phyloP scores from a whole-genome alignment of 371 early-diverging fungal species.

The Mucor mucedo region DNA sequence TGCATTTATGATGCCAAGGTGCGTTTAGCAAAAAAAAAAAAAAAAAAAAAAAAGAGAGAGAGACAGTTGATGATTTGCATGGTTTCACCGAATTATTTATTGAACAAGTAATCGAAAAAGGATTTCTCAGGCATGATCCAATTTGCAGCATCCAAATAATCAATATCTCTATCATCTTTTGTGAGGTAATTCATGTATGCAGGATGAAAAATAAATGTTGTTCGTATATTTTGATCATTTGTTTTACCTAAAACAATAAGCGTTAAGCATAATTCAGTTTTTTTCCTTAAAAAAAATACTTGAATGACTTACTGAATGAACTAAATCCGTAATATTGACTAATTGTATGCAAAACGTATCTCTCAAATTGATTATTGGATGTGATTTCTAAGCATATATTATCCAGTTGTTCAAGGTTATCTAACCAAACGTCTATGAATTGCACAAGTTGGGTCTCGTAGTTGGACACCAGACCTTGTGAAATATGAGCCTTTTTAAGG shows the following conservation, averaged over 20 bases:
- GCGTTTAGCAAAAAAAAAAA: neutral
- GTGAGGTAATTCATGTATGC: conserved; percentile 25
- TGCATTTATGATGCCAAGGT: too few relatives aligned
- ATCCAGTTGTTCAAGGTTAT: conserved; percentile 8
- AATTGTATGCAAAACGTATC: conserved; percentile 38
- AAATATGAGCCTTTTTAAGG: conserved; percentile 36
- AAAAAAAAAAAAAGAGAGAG: neutral
- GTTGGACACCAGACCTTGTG: conserved; percentile 29
- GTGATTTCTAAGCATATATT: conserved; percentile 25
- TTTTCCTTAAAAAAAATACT: neutral
- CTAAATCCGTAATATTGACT: conserved; percentile 35
- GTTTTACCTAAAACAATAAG: conserved; percentile 7
- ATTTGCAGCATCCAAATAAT: conserved; percentile 12
- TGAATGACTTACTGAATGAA: conserved; percentile 35
- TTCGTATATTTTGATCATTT: conserved; percentile 26
- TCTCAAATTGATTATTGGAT: conserved; percentile 34
- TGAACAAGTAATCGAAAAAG: conserved; percentile 39
- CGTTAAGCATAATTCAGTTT: neutral
- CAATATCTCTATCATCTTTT: conserved; percentile 14
- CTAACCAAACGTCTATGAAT: conserved; percentile 27
- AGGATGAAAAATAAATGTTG: conserved; percentile 37
- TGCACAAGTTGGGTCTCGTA: conserved; percentile 35
- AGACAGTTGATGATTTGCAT: neutral
- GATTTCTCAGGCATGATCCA: conserved; percentile 31
- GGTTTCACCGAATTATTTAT: conserved; percentile 3